Percentiles rank a stretch among this genome's conserved stretches.
Conservation (phyloP, 2,329 filamentous ascomycete species). For the Neoscytalidium dimidiatum region DNA sequence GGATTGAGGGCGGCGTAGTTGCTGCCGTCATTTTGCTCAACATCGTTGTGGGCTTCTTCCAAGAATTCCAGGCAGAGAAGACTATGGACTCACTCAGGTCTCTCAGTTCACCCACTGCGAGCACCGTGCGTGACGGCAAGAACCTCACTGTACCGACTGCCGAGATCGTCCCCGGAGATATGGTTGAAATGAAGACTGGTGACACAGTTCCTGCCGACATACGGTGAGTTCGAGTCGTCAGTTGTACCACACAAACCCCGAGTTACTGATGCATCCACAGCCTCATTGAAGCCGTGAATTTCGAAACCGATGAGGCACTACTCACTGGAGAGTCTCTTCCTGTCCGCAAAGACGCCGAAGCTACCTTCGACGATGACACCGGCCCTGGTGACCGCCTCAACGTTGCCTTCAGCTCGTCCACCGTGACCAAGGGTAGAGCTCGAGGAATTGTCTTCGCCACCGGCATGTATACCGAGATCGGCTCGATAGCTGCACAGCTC, state of each 20-base stretch:
- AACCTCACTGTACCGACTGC: slow-evolving; percentile 55
- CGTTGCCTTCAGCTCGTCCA: slow-evolving; percentile 69
- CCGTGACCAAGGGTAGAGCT: slow-evolving; percentile 69
- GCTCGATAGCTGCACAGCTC: slow-evolving; percentile 70
- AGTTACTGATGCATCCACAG: slow-evolving; percentile 24
- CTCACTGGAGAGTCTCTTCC: slow-evolving; percentile 71
- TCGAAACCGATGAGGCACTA: slow-evolving; percentile 73
- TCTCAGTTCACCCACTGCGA: slow-evolving; percentile 49
- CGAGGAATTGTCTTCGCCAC: slow-evolving; percentile 68
- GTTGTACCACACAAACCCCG: not conserved
- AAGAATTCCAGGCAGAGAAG: slow-evolving; percentile 51
- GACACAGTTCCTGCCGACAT: slow-evolving; percentile 72
- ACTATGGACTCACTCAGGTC: slow-evolving; percentile 52
- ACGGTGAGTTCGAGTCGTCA: slow-evolving; percentile 36
- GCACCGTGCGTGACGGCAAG: slow-evolving; percentile 55
- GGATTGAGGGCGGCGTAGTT: slow-evolving; percentile 52
- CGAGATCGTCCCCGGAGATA: slow-evolving; percentile 66
- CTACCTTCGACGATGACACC: slow-evolving; percentile 53
- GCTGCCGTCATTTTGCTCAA: slow-evolving; percentile 48
- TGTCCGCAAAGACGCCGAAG: slow-evolving; percentile 63
- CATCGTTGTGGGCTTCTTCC: slow-evolving; percentile 48
- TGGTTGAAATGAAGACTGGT: slow-evolving; percentile 64
- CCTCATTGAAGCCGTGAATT: slow-evolving; percentile 66
- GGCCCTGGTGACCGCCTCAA: slow-evolving; percentile 70
- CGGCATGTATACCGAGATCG: slow-evolving; percentile 73